Percentiles rank a stretch among this genome's conserved stretches.
Conservation (phyloP, 495 filamentous ascomycete genomes). For the Penicillium diatomitis region DNA sequence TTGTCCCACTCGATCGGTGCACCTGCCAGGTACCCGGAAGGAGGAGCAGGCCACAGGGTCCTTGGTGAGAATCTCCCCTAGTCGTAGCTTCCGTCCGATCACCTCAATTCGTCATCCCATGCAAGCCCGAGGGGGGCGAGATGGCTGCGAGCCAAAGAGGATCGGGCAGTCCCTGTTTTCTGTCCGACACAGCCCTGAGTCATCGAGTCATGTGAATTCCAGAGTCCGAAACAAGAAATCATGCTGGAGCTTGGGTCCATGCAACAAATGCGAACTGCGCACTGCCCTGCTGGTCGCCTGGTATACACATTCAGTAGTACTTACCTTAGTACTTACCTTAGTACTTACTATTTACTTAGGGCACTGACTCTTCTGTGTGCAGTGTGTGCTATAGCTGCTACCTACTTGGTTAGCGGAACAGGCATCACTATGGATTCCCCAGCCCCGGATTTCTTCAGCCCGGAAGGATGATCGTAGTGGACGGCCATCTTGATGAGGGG, state of each 20-base stretch:
- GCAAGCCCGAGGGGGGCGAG: too few species aligned
- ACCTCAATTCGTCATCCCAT: not conserved
- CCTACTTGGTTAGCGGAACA: too few species aligned
- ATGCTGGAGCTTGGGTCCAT: not conserved
- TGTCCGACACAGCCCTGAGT: not conserved
- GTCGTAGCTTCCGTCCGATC: not conserved
- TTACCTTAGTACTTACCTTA: not conserved
- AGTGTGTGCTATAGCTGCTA: too few species aligned
- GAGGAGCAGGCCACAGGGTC: not conserved
- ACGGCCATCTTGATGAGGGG: too few species aligned
- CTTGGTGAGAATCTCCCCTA: too few species aligned
- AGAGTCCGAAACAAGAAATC: not conserved
- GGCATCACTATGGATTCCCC: too few species aligned
- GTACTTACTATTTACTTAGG: too few species aligned
- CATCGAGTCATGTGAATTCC: not conserved
- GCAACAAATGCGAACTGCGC: not conserved
- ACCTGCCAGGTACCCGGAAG: constrained; percentile 21
- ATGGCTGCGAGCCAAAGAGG: too few species aligned
- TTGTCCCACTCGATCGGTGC: not conserved
- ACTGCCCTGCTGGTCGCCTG: constrained; percentile 1
- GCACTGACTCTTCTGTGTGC: too few species aligned
- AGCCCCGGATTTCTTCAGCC: too few species aligned
- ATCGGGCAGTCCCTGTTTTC: too few species aligned
- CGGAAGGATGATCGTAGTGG: too few species aligned
- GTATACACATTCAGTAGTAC: not conserved